Base-by-base conservation (phyloP, 2,329 filamentous ascomycete species). In the Neocatenulostroma microsporum region DNA sequence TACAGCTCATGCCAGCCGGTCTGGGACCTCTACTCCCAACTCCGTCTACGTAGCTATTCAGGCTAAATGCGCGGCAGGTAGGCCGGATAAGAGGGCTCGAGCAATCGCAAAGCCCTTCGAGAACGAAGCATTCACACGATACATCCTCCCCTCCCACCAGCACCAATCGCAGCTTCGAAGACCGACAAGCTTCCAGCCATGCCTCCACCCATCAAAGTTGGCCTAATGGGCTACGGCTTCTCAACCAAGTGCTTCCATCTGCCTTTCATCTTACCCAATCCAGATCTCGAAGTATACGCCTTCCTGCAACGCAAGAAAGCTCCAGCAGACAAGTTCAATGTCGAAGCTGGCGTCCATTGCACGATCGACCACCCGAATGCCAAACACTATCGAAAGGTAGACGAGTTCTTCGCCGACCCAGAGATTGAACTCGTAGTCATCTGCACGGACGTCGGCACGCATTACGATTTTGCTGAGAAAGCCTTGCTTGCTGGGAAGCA, bases 161-260 rank as follows among this genome's bases (percentile, higher is more conserved):
- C n/a, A n/a, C n/a, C n/a, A n/a, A n/a, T n/a, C n/a, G n/a, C n/a
- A n/a, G n/a, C n/a, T n/a, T n/a, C n/a, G n/a, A n/a, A n/a, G n/a
- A n/a, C n/a, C n/a, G n/a, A 6, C 28, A 4, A 4, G 7, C 5
- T 30, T 4, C n/a, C 27, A 5, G 27, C 3, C 11, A 50, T 50
- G 49, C 41, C 46, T 14, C 45, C 55, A 19, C 45, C 54, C 17
- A 55, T 72, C 55, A 72, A 68, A 46, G 61, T 72, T 23, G 69
- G 69, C 24, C 48, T 73, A 29, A 53, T 73, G 21, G 70, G 70
- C 43, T 73, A 73, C 37, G 69, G 70, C 52, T 62, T 63, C 37
- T 62, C 69, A 0, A 55, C 67, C 12, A 69, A 66, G 43, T 62
- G 53, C 41, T 73, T 72, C 40, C 68, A 73, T 37, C 57, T 72